A percentile compares a stretch with the other conserved stretches of the same genome.
phyloP scores from a whole-genome alignment of 768 basidiomycete species.

The Leccinum pellstonianum region DNA sequence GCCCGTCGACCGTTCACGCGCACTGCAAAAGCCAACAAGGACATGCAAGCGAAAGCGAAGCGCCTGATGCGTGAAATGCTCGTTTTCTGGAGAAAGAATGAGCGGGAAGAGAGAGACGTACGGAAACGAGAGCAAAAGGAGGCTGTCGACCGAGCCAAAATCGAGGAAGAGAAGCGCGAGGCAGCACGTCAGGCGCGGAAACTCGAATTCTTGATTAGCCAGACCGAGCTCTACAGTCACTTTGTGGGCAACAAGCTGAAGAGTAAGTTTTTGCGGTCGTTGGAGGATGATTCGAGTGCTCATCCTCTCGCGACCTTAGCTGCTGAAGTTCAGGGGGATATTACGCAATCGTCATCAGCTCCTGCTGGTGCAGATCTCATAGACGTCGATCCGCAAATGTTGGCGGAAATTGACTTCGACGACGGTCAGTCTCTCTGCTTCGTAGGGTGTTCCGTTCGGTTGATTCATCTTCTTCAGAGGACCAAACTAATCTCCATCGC shows the following conservation, averaged over 20 bases:
- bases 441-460: neutral
- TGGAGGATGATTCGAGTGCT: slow-evolving; percentile 16
- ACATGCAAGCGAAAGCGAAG: slow-evolving; percentile 80
- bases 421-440: slow-evolving; percentile 57
- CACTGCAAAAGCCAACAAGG: slow-evolving; percentile 77
- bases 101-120: slow-evolving; percentile 91
- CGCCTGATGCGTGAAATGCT: slow-evolving; percentile 95
- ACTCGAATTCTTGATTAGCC: slow-evolving; percentile 97
- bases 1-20: slow-evolving; percentile 73
- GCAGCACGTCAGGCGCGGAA: slow-evolving; percentile 92
- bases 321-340: slow-evolving; percentile 70
- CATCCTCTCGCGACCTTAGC: slow-evolving; percentile 43
- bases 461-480: slow-evolving; percentile 51
- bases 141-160: slow-evolving; percentile 79
- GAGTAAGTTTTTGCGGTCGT: slow-evolving; percentile 48
- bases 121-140: slow-evolving; percentile 95
- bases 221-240: slow-evolving; percentile 98
- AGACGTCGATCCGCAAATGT: slow-evolving; percentile 48
- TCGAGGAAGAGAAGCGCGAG: slow-evolving; percentile 93
- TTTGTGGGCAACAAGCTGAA: slow-evolving; percentile 97
- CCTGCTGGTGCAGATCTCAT: slow-evolving; percentile 60
- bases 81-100: slow-evolving; percentile 97
- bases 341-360: slow-evolving; percentile 37
- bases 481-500: slow-evolving; percentile 78
- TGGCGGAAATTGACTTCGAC: slow-evolving; percentile 87